Conservation (phyloP, 2,329 filamentous ascomycete species). For the Penicillium sp. region DNA sequence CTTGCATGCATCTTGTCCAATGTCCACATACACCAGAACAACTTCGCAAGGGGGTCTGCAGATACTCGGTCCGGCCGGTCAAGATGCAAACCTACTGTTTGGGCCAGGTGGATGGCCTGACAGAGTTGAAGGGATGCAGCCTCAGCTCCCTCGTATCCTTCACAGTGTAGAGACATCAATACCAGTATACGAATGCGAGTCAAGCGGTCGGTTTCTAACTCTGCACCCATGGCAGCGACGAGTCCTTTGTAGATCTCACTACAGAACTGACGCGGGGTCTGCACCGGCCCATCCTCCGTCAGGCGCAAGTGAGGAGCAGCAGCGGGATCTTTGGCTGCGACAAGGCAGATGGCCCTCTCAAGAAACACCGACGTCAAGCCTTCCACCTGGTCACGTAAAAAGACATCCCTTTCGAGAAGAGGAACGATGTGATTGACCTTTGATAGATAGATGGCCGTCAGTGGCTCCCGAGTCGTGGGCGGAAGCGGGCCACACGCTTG, state of each 20-base stretch:
- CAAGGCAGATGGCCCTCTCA: constrained; percentile 41
- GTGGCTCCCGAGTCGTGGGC: constrained; percentile 29
- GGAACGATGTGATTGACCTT: constrained; percentile 41
- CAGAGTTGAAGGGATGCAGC: constrained; percentile 41
- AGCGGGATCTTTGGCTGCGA: constrained; percentile 38
- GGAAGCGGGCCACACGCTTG: constrained; percentile 33
- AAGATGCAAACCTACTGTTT: constrained; percentile 41
- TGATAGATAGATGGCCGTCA: constrained; percentile 37
- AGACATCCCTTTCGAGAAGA: constrained; percentile 32
- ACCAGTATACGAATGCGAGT: constrained; percentile 40
- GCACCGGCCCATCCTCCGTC: constrained; percentile 27
- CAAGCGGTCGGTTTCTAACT: constrained; percentile 37
- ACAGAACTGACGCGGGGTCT: constrained; percentile 39
- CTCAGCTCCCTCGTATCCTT: constrained; percentile 42
- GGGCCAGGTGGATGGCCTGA: constrained; percentile 43
- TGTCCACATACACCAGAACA: constrained; percentile 45
- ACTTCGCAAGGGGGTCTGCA: constrained; percentile 28
- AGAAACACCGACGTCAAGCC: constrained; percentile 34
- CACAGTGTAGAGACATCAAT: constrained; percentile 42
- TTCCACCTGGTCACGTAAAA: constrained; percentile 24
- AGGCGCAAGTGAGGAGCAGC: constrained; percentile 36
- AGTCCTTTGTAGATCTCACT: constrained; percentile 39
- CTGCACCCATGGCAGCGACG: constrained; percentile 37
- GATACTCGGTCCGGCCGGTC: constrained; percentile 33
- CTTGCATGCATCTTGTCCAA: constrained; percentile 44